Conservation (phyloP, 495 filamentous ascomycete genomes). For the Aspergillus leporis region DNA sequence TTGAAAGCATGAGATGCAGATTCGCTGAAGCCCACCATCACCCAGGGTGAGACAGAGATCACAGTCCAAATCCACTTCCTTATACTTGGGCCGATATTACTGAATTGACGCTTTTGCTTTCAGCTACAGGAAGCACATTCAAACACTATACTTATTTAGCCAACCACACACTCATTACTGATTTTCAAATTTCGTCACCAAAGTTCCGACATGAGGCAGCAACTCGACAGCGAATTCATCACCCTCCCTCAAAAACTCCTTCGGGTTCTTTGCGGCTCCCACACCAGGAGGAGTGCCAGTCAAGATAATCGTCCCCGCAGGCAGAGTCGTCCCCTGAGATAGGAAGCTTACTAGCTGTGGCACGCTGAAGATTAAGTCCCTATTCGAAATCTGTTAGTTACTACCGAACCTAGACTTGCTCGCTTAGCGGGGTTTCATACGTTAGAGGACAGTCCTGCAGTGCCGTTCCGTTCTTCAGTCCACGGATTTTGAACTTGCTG, state of each 20-base stretch:
- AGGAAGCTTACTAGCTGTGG: constrained; percentile 73
- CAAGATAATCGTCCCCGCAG: constrained; percentile 80
- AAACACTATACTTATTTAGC: no score
- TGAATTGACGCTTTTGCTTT: no score
- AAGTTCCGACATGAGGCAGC: constrained; percentile 41
- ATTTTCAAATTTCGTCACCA: constrained; percentile 42
- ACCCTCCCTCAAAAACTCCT: constrained; percentile 56
- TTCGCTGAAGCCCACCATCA: no score
- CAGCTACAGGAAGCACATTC: no score
- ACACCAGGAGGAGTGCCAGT: constrained; percentile 71
- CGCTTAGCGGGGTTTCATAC: constrained; percentile 29
- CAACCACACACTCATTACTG: constrained; percentile 12
- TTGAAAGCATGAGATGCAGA: no score
- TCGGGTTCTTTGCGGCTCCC: constrained; percentile 54
- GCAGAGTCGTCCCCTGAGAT: constrained; percentile 72
- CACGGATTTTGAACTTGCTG: constrained; percentile 61
- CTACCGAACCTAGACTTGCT: constrained; percentile 10
- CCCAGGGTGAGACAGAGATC: no score
- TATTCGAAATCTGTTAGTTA: constrained; percentile 10
- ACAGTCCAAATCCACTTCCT: no score
- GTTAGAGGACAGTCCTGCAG: constrained; percentile 64
- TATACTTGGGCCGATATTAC: no score
- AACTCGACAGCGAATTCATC: constrained; percentile 63
- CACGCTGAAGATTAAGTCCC: constrained; percentile 78
- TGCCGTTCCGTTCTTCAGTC: constrained; percentile 66